These are phyloP conservation scores for Pharnaceum exiguum DNA, from an alignment of 148 eudicot genomes.

Conservation along the genomic window DNA sequence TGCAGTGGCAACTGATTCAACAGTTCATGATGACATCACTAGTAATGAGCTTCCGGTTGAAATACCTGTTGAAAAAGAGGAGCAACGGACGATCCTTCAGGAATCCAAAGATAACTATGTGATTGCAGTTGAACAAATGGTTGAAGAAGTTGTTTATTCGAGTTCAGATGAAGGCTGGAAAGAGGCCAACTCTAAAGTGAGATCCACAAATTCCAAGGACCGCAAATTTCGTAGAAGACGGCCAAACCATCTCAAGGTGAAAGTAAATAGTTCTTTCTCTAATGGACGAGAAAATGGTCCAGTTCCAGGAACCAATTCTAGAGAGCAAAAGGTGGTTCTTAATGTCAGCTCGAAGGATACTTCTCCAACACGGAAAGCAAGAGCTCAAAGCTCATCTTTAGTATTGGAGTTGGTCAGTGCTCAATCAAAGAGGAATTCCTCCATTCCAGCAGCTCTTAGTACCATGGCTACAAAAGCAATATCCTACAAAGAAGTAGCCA, in stretches of 20 bases:
- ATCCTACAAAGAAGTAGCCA: constrained; percentile 95
- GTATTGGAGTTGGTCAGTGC: constrained; percentile 21
- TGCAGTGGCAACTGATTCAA: constrained; percentile 15
- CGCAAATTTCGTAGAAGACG: constrained; percentile 51
- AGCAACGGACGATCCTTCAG: constrained; percentile 12
- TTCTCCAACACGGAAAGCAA: constrained; percentile 38
- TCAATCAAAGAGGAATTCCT: constrained; percentile 34
- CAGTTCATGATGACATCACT: constrained; percentile 20
- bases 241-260: constrained; percentile 65
- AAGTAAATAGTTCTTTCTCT: constrained; percentile 36
- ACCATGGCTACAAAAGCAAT: constrained; percentile 76
- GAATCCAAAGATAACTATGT: constrained; percentile 25
- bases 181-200: constrained; percentile 78
- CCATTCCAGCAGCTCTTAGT: constrained; percentile 28
- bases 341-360: constrained; percentile 32
- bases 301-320: constrained; percentile 31
- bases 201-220: constrained; percentile 40
- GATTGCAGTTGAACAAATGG: constrained; percentile 26
- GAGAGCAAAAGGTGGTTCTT: constrained; percentile 32
- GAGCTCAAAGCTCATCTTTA: constrained; percentile 20
- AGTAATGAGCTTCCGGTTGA: constrained; percentile 22
- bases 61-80: constrained; percentile 5
- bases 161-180: constrained; percentile 93
- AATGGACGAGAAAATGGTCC: constrained; percentile 39
- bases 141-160: constrained; percentile 37